Evolutionary conservation across 1,139 yeast species (phyloP), one percentile per base, ranked within the genome.

Genomic region (Blastobotrys arbuscula): DNA sequence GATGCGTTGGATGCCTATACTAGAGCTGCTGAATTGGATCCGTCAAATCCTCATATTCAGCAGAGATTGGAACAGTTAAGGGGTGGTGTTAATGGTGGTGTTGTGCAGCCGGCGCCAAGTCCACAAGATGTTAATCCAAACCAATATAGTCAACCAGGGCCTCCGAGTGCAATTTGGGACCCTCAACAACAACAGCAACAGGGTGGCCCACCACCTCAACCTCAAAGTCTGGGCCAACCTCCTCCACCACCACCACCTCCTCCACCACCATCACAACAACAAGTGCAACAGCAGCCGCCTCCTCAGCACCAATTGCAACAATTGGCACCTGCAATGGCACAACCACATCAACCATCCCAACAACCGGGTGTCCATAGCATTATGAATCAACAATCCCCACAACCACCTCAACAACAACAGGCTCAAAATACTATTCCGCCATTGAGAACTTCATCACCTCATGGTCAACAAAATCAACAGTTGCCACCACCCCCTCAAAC

Each of bases 1-100:
- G 98, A 92, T 65, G 98, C 98, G 1, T 73, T 92, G 56, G 97
- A 92, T 69, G 98, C 98, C 8, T 92, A 92, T 66, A 84, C 88
- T 62, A 94, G 95, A 58, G 98, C 98, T 6, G 95, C 95, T 48
- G 81, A 95, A 51, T 79, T 92, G 59, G 97, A 92, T 65, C 97
- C 98, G 31, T 84, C 81, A 53, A 90, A 92, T 65, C 89, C 94
- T 45, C 97, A 90, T 67, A 92, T 92, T 61, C 89, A 88, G 69
- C 90, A 92, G 44, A 79, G 98, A 59, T 76, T 92, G 60, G 95
- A 89, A 59, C 95, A 89, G 60, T 75, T 92, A 63, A 79, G 72
- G 37, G 81, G 81, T 59, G 80, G 79, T 62, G 88, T 83, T 68
- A 83, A 81, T 59, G 88, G 82, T 55, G 87, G 88, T 43, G 84